Evolutionary conservation across 78 protist species (phyloP), one percentile per base, ranked within the genome.

Genomic region (Dictyostelium capitatum): DNA sequence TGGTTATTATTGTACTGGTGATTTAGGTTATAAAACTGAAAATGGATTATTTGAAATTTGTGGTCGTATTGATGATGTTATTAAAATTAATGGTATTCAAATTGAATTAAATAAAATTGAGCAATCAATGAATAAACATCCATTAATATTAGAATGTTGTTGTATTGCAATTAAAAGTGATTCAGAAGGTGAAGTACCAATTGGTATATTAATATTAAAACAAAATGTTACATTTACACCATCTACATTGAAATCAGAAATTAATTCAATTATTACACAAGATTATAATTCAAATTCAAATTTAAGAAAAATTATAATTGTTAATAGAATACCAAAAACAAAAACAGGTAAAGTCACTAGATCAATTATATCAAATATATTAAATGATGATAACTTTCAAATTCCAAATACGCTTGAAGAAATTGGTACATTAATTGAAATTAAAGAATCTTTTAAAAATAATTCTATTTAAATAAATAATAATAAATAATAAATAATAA

Each of bases 81-180:
- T 98, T 90, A 97, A 97, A 56, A 83, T 95, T n/a, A 94, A 95
- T 15, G 98, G 96, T 9, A 96, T 96, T 53, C 85, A 97, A 25
- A 72, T 98, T 17, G 77, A 97, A 20, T 82, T 96, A 5, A 91
- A 93, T 7, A 53, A 15, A 30, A 79, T 98, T 11, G 99, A 97
- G 59, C 92, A 82, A 4, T 84, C 91, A 72, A 72, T 43, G 43
- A 20, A 20, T 41, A 72, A 32, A 32, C 79, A 91, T 43, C 95
- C 83, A 19, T 17, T 17, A 7, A 20, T 89, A 57, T 59, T 79
- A 1, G 98, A 97, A 50, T 79, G 91, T 32, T 97, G 96, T 32
- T 97, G 97, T n/a, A 47, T 97, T 14, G 98, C 98, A 23, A 69
- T 79, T 11, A 30, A 23, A 3, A 97, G 96, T 54, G 92, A 30